Evolutionary conservation across 768 basidiomycete species (phyloP).

Genomic region (Suillus americanus): DNA sequence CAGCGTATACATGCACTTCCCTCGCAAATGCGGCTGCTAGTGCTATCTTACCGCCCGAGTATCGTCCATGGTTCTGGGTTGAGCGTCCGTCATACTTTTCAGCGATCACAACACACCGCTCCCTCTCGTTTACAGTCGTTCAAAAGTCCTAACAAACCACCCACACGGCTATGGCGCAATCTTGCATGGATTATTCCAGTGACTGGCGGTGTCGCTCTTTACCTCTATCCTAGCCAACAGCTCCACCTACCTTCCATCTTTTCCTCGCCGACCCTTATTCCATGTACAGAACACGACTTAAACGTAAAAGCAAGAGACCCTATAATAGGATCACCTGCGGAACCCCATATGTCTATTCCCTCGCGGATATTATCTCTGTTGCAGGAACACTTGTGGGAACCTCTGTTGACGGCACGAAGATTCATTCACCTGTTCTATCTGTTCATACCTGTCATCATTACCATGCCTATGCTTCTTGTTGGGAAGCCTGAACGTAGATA

Average conservation of each 20-base stretch:
- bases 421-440: slow-evolving; percentile 82
- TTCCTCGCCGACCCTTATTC: slow-evolving; percentile 49
- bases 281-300: slow-evolving; percentile 30
- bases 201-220: slow-evolving; percentile 54
- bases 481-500: slow-evolving; percentile 54
- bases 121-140: slow-evolving; percentile 31
- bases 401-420: slow-evolving; percentile 75
- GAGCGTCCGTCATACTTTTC: slow-evolving; percentile 27
- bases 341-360: slow-evolving; percentile 49
- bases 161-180: slow-evolving; percentile 24
- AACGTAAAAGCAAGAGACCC: slow-evolving; percentile 18
- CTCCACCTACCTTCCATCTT: slow-evolving; percentile 49
- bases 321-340: slow-evolving; percentile 68
- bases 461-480: slow-evolving; percentile 80
- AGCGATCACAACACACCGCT: slow-evolving; percentile 13
- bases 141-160: slow-evolving; percentile 28
- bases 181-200: slow-evolving; percentile 58
- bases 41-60: slow-evolving; percentile 12
- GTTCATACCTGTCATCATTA: slow-evolving; percentile 85
- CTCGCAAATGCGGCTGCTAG: slow-evolving; percentile 24
- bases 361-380: slow-evolving; percentile 48
- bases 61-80: not conserved
- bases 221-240: slow-evolving; percentile 42
- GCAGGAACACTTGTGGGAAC: slow-evolving; percentile 72
- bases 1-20: slow-evolving; percentile 24